Conservation (phyloP, 164 flowering plant genomes). For the Vitis cinerea region DNA sequence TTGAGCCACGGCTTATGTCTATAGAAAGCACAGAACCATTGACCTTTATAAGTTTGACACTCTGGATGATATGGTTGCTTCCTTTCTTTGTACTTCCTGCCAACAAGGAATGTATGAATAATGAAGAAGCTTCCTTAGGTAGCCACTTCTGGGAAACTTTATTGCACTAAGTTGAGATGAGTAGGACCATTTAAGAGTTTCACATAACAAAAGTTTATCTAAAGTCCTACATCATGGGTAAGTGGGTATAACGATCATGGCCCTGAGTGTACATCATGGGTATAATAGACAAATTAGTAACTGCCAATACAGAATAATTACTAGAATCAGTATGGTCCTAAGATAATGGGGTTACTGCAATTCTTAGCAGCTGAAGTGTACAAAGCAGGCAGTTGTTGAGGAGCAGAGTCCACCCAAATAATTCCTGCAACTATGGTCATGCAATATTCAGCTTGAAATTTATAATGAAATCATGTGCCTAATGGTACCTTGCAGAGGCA, state of each 20-base stretch:
- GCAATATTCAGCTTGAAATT: neutral
- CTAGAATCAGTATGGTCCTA: no score
- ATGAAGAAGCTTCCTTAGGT: neutral
- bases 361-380: neutral
- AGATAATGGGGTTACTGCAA: neutral
- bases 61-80: slow-evolving; percentile 47
- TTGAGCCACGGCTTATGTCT: slow-evolving; percentile 32
- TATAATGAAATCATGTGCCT: slow-evolving; percentile 1
- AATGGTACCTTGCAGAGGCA: slow-evolving; percentile 57
- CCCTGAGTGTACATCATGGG: no score
- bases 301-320: no score
- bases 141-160: neutral
- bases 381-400: neutral
- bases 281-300: no score
- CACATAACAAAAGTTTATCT: neutral
- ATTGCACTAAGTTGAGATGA: neutral
- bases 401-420: neutral
- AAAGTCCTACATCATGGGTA: neutral
- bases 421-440: neutral
- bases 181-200: neutral
- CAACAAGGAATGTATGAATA: neutral
- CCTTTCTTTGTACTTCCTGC: slow-evolving; percentile 74
- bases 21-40: slow-evolving; percentile 66
- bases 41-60: slow-evolving; percentile 58
- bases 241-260: no score